These are phyloP conservation scores for Spiraea crenata DNA, from an alignment of 331 rosid species.

Conservation along the genomic window DNA sequence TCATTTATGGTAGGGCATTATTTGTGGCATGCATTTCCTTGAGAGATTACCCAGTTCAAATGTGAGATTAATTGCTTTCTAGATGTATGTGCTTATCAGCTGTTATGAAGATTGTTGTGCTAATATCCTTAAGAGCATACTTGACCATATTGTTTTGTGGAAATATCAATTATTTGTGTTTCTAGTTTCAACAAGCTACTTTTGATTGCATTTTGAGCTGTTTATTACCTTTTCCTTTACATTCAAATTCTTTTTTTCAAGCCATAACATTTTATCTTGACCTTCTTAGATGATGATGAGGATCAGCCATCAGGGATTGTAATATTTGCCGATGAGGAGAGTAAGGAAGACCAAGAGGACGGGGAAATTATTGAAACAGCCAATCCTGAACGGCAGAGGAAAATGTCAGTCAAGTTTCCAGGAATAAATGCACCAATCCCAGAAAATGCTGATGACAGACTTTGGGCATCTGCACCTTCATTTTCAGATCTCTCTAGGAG, in stretches of 20 bases:
- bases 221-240: background rate
- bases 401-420: constrained; percentile 72
- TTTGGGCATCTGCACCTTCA: constrained; percentile 58
- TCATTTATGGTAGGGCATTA: too few species aligned
- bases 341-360: constrained; percentile 68
- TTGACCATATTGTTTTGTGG: background rate
- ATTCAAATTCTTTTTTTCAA: background rate
- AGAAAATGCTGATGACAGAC: constrained; percentile 65
- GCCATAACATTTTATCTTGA: constrained; percentile 16
- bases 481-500: constrained; percentile 46
- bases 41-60: background rate
- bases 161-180: constrained; percentile 3
- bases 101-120: too few species aligned
- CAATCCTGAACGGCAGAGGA: constrained; percentile 40
- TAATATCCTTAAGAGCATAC: background rate
- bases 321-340: constrained; percentile 60
- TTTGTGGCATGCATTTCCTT: background rate
- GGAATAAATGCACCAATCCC: constrained; percentile 93
- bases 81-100: too few species aligned
- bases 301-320: constrained; percentile 92
- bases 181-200: background rate
- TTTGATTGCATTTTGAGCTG: background rate
- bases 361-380: constrained; percentile 73
- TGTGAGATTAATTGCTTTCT: background rate
- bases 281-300: constrained; percentile 63